Evolutionary conservation across 139 green algal species (phyloP).

Genomic region (Spirogloea muscicola): DNA sequence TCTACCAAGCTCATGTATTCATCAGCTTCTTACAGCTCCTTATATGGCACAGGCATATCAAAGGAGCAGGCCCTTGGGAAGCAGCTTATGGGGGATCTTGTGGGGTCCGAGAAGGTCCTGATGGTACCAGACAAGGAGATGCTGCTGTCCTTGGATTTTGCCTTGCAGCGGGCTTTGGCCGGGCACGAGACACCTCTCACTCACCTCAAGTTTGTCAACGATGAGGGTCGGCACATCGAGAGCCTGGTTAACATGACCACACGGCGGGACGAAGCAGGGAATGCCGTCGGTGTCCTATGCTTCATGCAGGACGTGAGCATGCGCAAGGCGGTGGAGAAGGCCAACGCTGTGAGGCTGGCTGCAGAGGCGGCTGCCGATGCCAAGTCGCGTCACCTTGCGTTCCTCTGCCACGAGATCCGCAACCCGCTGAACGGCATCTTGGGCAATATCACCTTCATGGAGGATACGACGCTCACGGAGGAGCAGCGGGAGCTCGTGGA

Average conservation of each 20-base stretch:
- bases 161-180: slow-evolving; percentile 22
- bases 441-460: slow-evolving; percentile 37
- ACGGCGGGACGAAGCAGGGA: background rate
- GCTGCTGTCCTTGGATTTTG: slow-evolving; percentile 37
- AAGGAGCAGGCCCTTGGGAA: slow-evolving; percentile 30
- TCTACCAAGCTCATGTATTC: background rate
- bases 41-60: slow-evolving; percentile 17
- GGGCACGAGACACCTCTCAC: slow-evolving; percentile 19
- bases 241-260: slow-evolving; percentile 16
- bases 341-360: slow-evolving; percentile 27
- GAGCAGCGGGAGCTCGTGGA: slow-evolving; percentile 32
- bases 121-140: slow-evolving; percentile 33
- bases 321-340: slow-evolving; percentile 33
- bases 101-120: slow-evolving; percentile 18
- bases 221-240: slow-evolving; percentile 22
- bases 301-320: slow-evolving; percentile 43
- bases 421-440: slow-evolving; percentile 51
- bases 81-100: slow-evolving; percentile 23
- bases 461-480: slow-evolving; percentile 6
- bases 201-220: slow-evolving; percentile 31
- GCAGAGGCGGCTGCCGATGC: slow-evolving; percentile 31
- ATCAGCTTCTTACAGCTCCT: too few species aligned
- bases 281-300: slow-evolving; percentile 5
- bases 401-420: slow-evolving; percentile 51
- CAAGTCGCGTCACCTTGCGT: slow-evolving; percentile 28